A percentile compares a stretch with the other conserved stretches of the same genome.
Conservation (phyloP, 2,329 filamentous ascomycete species). For the Aspergillus sp. region DNA sequence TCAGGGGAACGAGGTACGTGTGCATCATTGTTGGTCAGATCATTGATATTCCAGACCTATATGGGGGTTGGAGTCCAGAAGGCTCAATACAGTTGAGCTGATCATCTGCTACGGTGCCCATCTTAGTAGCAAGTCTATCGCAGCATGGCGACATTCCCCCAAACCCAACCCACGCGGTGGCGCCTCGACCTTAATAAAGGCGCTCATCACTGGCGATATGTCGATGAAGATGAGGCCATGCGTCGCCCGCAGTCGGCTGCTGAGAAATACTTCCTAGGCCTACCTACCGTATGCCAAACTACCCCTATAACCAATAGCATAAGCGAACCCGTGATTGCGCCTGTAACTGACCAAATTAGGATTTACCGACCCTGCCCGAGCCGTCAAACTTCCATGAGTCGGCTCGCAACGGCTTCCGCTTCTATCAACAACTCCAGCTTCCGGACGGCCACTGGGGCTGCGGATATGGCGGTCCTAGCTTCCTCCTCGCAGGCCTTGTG, state of each 20-base stretch:
- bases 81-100: no score
- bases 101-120: no score
- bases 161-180: not conserved
- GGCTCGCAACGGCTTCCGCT: not conserved
- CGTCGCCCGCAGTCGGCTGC: not conserved
- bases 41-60: no score
- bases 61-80: no score
- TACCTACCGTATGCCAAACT: not conserved
- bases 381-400: not conserved
- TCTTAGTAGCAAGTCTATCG: no score
- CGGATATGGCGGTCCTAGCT: not conserved
- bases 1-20: no score
- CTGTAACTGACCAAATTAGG: not conserved
- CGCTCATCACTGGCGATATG: not conserved
- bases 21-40: no score
- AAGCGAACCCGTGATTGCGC: not conserved
- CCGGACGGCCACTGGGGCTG: conserved; percentile 3
- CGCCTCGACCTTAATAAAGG: not conserved
- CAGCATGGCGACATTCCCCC: not conserved
- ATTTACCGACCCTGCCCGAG: not conserved
- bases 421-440: conserved; percentile 4
- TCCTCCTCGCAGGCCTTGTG: conserved; percentile 5
- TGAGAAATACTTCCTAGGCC: not conserved
- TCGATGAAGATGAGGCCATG: not conserved
- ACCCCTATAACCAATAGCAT: not conserved